These are phyloP conservation scores for Cyberlindnera euphorbiae DNA, from an alignment of 805 yeast genomes.

Conservation along the genomic window DNA sequence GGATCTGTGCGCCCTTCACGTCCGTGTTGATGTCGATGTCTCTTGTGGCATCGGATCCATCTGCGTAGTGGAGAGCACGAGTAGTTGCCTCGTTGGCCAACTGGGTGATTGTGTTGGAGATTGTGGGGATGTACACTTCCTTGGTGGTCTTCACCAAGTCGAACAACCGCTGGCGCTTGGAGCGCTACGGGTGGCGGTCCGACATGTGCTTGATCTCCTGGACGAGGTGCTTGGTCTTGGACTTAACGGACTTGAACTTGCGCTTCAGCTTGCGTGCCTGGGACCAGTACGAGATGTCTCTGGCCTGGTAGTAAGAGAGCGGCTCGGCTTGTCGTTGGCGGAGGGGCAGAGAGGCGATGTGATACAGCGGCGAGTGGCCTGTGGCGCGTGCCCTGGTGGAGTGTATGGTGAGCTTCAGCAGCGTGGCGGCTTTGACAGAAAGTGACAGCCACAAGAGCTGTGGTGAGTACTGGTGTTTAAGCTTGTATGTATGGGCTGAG, in stretches of 20 bases:
- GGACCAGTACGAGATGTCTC: conserved; percentile 3
- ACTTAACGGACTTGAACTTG: conserved; percentile 1
- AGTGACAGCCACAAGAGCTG: no score
- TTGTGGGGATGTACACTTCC: conserved; percentile 51
- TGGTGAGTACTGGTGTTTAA: no score
- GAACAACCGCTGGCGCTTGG: conserved; percentile 41
- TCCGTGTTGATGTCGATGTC: conserved; percentile 27
- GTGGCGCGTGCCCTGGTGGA: conserved; percentile 5
- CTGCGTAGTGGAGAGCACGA: conserved; percentile 18
- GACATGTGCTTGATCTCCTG: not conserved
- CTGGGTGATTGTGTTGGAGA: conserved; percentile 44
- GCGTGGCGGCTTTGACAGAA: conserved; percentile 2
- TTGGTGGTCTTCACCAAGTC: conserved; percentile 52
- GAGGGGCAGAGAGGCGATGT: not conserved
- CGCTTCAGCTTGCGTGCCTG: conserved; percentile 4
- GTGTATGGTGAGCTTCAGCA: not conserved
- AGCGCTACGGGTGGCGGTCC: conserved; percentile 4
- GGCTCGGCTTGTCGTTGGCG: not conserved
- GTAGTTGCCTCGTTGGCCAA: conserved; percentile 41
- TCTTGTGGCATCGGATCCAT: not conserved
- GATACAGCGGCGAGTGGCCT: conserved; percentile 4
- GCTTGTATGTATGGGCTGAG: no score
- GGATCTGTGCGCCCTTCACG: conserved; percentile 49
- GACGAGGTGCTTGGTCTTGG: not conserved
- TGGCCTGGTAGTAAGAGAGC: no score